Evolutionary conservation across 179 eudicot genomes (phyloP), one percentile per base, ranked within the genome.

Genomic region (Silene coronaria): DNA sequence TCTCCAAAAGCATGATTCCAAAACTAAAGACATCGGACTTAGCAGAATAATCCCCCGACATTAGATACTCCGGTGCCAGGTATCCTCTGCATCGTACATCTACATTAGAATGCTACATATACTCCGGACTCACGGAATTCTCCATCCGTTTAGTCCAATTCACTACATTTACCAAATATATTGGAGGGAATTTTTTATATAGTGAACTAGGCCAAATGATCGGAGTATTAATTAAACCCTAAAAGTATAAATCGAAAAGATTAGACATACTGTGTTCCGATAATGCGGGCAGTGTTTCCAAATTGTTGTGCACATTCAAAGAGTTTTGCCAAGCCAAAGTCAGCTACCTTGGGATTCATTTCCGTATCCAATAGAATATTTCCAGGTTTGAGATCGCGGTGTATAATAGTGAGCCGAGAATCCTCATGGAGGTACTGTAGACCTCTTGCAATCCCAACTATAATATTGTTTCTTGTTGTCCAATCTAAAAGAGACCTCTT

Each of bases 351-450:
- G 3, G 82, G 84, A n/a, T 78, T 75, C 87, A 81, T 71, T 0
- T 75, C 80, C 2, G 17, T 67, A 46, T 83, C 86, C 7, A 86
- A 58, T 0, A 86, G 24, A 0, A 86, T 71, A 27, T 86, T 86
- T 30, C 85, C 78, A 0, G 85, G 62, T 72, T 85, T 87, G 14
- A 83, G 79, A 75, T 85, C 90, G 0, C 90, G 79, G 57, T 87
- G 90, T 28, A 87, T 81, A 46, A 87, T 83, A 14, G 79, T 83
- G 48, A 87, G 65, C 12, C 86, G 63, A 10, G 88, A 87, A 69
- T 87, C 90, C 34, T 84, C 82, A 23, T 87, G 86, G 53, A 87
- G 90, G 72, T 81, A 81, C 21, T 77, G 59, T 8, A 81, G 75
- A 10, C 84, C 84, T 64, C 77, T 63, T 0, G 81, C 81, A 27